Conservation (phyloP, 306 rosid species). For the Quercus mongolica region DNA sequence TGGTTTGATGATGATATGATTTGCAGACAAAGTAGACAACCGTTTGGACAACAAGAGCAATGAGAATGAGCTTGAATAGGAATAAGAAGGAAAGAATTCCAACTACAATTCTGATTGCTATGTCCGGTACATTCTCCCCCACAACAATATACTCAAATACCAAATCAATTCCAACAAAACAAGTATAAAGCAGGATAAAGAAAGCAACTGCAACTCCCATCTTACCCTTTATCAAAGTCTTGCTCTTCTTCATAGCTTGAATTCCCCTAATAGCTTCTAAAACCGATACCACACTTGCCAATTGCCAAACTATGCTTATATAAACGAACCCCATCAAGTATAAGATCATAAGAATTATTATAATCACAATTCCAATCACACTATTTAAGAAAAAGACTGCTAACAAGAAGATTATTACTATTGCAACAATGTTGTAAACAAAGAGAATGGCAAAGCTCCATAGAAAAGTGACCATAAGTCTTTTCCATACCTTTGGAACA, state of each 20-base stretch:
- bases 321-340: slow-evolving; percentile 12
- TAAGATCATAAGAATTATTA: neutral
- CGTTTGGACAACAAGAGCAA: slow-evolving; percentile 20
- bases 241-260: slow-evolving; percentile 24
- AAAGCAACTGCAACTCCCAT: slow-evolving; percentile 2
- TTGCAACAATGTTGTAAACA: neutral
- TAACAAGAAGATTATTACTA: neutral
- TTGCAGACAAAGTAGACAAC: slow-evolving; percentile 28
- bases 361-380: neutral
- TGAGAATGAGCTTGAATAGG: slow-evolving; percentile 13
- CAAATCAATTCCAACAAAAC: neutral
- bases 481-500: neutral
- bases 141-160: slow-evolving; percentile 5
- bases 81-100: slow-evolving; percentile 9
- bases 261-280: slow-evolving; percentile 19
- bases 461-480: neutral
- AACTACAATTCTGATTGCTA: neutral
- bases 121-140: neutral
- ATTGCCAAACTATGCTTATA: slow-evolving; percentile 18
- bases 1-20: slow-evolving; percentile 31
- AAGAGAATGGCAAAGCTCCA: neutral
- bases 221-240: slow-evolving; percentile 21
- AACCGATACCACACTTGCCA: slow-evolving; percentile 25
- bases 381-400: neutral
- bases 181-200: neutral